phyloP scores from a whole-genome alignment of 2,329 filamentous ascomycete species.

The Tolypocladium amazonense region DNA sequence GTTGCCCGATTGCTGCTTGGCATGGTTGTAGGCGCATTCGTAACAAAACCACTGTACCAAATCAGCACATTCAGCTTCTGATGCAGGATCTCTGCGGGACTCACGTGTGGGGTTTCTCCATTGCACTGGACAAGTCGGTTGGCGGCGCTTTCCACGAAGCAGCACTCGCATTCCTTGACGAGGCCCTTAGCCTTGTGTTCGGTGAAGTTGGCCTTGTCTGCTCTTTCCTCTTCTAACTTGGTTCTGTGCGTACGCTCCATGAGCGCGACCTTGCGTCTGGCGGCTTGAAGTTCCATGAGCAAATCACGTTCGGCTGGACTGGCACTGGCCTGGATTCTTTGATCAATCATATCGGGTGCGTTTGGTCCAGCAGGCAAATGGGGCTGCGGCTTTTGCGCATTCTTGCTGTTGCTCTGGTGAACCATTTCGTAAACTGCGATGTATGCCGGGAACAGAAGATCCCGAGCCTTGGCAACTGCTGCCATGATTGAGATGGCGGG shows the following conservation, averaged over 20 bases:
- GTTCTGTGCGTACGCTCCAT: conserved; percentile 15
- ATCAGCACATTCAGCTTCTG: conserved; percentile 5
- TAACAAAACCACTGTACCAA: conserved; percentile 51
- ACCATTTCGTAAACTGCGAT: background rate
- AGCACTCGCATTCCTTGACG: conserved; percentile 61
- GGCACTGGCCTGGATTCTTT: conserved; percentile 1
- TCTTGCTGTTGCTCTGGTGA: background rate
- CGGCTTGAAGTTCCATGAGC: conserved; percentile 10
- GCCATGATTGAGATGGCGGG: background rate
- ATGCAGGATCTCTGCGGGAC: conserved; percentile 5
- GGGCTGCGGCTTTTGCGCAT: background rate
- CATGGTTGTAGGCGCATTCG: conserved; percentile 52
- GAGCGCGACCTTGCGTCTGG: conserved; percentile 5
- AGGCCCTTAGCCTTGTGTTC: conserved; percentile 36
- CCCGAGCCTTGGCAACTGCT: background rate
- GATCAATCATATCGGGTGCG: conserved; percentile 1
- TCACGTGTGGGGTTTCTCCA: conserved; percentile 40
- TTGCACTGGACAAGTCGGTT: conserved; percentile 62
- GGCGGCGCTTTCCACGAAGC: conserved; percentile 54
- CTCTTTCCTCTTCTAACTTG: conserved; percentile 16
- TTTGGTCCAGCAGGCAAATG: background rate
- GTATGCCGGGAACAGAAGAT: background rate
- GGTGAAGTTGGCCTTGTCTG: conserved; percentile 27
- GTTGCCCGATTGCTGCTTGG: conserved; percentile 58
- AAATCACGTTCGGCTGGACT: conserved; percentile 3